Evolutionary conservation across 1,284 basidiomycete species (phyloP), one percentile per base, ranked within the genome.

Genomic region (Pholiota adiposa): DNA sequence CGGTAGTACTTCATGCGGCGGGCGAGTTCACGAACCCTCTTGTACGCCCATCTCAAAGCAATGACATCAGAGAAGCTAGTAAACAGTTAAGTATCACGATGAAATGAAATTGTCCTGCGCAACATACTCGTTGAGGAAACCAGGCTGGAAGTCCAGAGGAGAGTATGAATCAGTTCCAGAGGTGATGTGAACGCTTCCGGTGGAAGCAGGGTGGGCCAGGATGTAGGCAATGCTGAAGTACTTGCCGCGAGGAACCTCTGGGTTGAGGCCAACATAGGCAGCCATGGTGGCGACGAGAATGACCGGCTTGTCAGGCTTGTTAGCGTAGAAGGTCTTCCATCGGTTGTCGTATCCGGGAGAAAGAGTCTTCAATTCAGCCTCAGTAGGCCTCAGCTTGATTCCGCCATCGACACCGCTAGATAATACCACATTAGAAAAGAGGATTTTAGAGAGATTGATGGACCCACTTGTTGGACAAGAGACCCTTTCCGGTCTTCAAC

Each of bases 1-100:
- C 82, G 78, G 70, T 80, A 89, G 23, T 71, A 71, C 0, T 76
- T 73, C 80, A 89, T 81, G 2, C 87, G 82, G 18, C 88, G 79
- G 2, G 77, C 79, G 38, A 84, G 69, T 69, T 90, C 88, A 18
- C 85, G 76, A 23, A 72, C 60, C 60, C 76, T 78, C 69, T 90
- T 90, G 70, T 88, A 90, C 0, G 67, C 73, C 79, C 83, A 86
- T 54, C 79, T 72, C 58, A 86, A 67, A 9, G 81, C 71, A 2
- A 75, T 77, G 4, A 89, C 43, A 68, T 90, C 88, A 3, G 79
- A 81, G 12, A 75, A 65, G n/a, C 84, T 86, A 25, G 27, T 41
- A 46, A 41, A 6, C 36, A n/a, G 12, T 14, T n/a, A 12, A 23
- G 23, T 44, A 3, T 7, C 12, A 29, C 3, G 11, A 34, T 4